A percentile compares a stretch with the other conserved stretches of the same genome.
These are phyloP conservation scores for Posidonia oceanica DNA, from an alignment of 116 monocot species.

Conservation along the genomic window DNA sequence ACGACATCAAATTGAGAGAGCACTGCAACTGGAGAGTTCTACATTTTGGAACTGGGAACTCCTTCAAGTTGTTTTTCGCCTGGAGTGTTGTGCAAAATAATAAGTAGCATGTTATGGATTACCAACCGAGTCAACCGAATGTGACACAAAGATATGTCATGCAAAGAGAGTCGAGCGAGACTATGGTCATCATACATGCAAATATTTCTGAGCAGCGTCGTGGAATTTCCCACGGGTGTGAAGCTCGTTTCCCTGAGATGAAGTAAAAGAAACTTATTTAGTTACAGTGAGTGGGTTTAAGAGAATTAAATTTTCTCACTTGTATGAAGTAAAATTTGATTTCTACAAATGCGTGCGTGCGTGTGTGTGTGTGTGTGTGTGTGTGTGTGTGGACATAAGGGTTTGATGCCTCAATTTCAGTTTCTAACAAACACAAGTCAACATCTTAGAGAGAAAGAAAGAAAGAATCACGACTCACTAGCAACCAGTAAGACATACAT, in stretches of 20 bases:
- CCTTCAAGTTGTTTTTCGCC: slow-evolving; percentile 86
- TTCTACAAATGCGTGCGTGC: too few species aligned
- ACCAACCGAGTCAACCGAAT: neutral
- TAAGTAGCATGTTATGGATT: neutral
- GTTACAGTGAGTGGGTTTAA: neutral
- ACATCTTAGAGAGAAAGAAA: too few species aligned
- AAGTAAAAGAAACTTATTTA: neutral
- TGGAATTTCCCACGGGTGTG: slow-evolving; percentile 50
- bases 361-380: too few species aligned
- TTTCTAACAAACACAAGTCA: too few species aligned
- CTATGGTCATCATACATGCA: slow-evolving; percentile 34
- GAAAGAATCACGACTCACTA: too few species aligned
- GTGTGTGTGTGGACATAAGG: too few species aligned
- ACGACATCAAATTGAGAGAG: slow-evolving; percentile 93
- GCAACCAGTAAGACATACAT: too few species aligned
- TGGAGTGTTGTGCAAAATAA: neutral
- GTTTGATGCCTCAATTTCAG: too few species aligned
- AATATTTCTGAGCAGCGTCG: slow-evolving; percentile 81
- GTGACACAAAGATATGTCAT: neutral
- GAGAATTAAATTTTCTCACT: neutral
- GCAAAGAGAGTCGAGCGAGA: neutral
- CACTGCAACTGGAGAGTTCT: slow-evolving; percentile 73
- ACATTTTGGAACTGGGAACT: slow-evolving; percentile 37
- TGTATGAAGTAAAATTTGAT: neutral
- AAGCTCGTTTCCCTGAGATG: slow-evolving; percentile 73